A percentile compares a stretch with the other conserved stretches of the same genome.
Evolutionary conservation across 768 basidiomycete genomes (phyloP).

Genomic region (Serpula lacrymans): DNA sequence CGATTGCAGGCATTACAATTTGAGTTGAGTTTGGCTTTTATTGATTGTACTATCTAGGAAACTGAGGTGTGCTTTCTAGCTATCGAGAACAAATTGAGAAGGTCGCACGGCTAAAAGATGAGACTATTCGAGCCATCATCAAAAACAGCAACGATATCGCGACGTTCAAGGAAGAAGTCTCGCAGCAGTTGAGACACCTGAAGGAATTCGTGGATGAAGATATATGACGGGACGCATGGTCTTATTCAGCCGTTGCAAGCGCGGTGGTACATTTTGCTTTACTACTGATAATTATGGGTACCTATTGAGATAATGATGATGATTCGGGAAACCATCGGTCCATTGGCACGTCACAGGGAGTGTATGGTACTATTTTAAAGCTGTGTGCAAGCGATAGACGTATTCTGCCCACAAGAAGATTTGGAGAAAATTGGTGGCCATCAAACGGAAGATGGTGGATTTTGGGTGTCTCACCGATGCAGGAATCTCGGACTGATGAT

Average conservation of each 20-base stretch:
- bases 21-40: constrained; percentile 44
- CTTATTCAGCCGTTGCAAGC: background rate
- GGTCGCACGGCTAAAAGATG: constrained; percentile 69
- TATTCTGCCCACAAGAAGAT: background rate
- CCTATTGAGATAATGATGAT: background rate
- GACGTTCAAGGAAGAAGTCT: constrained; percentile 76
- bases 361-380: background rate
- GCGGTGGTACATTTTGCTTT: background rate
- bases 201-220: constrained; percentile 64
- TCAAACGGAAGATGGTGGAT: background rate
- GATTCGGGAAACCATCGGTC: background rate
- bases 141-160: constrained; percentile 85
- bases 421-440: background rate
- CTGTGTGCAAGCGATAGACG: background rate
- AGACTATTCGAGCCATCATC: constrained; percentile 75
- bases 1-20: constrained; percentile 75
- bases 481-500: no score
- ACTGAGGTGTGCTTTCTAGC: constrained; percentile 33
- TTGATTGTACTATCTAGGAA: background rate
- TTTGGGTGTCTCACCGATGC: no score
- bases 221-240: constrained; percentile 14
- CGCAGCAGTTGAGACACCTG: constrained; percentile 63
- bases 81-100: constrained; percentile 80
- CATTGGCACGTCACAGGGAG: background rate
- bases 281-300: background rate